A percentile compares a stretch with the other conserved stretches of the same genome.
Evolutionary conservation across 2,329 filamentous ascomycete genomes (phyloP).

Genomic region (Cadophora gregata): DNA sequence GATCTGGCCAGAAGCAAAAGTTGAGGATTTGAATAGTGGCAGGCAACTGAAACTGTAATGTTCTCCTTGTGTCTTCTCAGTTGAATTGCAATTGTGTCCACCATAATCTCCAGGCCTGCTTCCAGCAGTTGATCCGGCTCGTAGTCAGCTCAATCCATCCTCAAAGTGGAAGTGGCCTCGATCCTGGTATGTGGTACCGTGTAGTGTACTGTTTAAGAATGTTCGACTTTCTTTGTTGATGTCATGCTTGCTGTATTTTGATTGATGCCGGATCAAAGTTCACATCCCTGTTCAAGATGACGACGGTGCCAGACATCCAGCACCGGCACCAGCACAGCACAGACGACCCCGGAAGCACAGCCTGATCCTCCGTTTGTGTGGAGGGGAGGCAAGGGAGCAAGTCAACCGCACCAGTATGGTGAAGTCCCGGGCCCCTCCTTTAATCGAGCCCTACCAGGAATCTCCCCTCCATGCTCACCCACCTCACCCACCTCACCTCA

Average conservation of each 20-base stretch:
- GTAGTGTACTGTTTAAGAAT: background rate
- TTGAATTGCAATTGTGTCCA: background rate
- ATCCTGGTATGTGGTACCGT: too few species aligned
- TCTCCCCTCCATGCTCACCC: background rate
- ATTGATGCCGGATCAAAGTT: background rate
- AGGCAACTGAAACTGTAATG: background rate
- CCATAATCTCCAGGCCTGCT: background rate
- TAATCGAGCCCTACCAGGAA: conserved; percentile 1
- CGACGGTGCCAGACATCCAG: conserved; percentile 7
- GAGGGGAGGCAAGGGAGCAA: background rate
- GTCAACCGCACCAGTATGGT: background rate
- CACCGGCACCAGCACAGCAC: conserved; percentile 1
- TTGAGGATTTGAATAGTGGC: background rate
- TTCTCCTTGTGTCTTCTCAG: background rate
- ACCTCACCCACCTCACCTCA: background rate
- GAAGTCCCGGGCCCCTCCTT: background rate
- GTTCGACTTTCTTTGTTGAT: background rate
- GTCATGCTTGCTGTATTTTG: background rate
- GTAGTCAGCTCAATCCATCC: background rate
- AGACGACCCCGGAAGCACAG: conserved; percentile 6
- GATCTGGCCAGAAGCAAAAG: background rate
- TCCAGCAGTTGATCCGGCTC: too few species aligned
- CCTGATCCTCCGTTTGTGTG: background rate
- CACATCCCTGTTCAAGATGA: conserved; percentile 8
- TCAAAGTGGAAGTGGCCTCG: too few species aligned